Conservation (phyloP, 2,329 filamentous ascomycete species). For the Ophiostoma populinum region DNA sequence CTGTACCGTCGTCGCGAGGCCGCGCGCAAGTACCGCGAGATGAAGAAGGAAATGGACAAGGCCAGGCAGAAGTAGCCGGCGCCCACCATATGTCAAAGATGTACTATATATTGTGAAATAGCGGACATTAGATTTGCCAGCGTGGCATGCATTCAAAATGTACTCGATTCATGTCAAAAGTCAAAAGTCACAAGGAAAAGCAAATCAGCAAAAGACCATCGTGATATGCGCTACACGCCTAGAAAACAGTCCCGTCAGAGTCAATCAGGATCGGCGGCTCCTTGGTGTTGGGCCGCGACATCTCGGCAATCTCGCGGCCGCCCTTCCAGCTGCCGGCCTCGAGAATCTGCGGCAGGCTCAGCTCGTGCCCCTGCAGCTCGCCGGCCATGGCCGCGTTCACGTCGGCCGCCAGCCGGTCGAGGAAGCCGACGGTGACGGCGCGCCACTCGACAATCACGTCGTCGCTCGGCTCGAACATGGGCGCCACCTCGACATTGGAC, state of each 20-base stretch:
- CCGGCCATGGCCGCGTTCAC: slow-evolving; percentile 45
- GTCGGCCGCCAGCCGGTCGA: slow-evolving; percentile 34
- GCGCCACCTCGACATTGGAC: slow-evolving; percentile 37
- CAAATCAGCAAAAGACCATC: not conserved
- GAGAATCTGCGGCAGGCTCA: slow-evolving; percentile 74
- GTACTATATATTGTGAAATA: not conserved
- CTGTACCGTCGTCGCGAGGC: slow-evolving; percentile 12
- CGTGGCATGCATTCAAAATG: too few relatives aligned
- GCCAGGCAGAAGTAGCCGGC: not conserved
- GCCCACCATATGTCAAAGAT: not conserved
- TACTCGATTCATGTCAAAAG: too few relatives aligned
- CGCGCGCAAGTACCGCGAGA: slow-evolving; percentile 11
- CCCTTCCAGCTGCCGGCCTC: slow-evolving; percentile 98
- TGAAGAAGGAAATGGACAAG: slow-evolving; percentile 8
- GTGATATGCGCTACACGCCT: too few relatives aligned
- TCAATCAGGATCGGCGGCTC: slow-evolving; percentile 92
- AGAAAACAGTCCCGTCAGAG: slow-evolving; percentile 88
- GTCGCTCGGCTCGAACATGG: slow-evolving; percentile 40
- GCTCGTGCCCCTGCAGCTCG: slow-evolving; percentile 48
- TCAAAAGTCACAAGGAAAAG: too few relatives aligned
- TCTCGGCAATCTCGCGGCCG: slow-evolving; percentile 87
- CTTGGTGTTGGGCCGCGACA: slow-evolving; percentile 88
- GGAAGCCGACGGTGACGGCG: slow-evolving; percentile 42
- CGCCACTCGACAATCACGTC: slow-evolving; percentile 50
- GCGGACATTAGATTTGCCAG: too few relatives aligned